phyloP scores from a whole-genome alignment of 441 rosid genomes.

The Kokia cookei region DNA sequence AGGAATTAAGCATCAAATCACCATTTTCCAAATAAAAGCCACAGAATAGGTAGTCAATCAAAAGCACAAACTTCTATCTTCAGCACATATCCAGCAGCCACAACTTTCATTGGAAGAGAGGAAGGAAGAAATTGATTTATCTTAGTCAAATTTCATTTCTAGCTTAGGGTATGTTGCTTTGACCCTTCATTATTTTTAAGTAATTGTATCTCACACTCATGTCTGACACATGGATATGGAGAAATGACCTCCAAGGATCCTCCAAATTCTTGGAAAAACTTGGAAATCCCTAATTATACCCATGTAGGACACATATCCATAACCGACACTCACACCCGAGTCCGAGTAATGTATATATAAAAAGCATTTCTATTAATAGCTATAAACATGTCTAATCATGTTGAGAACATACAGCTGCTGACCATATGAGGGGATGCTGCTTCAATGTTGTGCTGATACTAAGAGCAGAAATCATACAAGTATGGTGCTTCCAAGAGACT shows the following conservation, averaged over 20 bases:
- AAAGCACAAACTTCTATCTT: neutral
- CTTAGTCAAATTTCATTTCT: neutral
- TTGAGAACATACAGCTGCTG: slow-evolving; percentile 62
- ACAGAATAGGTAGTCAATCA: neutral
- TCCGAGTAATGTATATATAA: neutral
- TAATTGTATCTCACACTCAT: neutral
- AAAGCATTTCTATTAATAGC: neutral
- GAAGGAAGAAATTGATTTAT: neutral
- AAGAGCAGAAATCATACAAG: slow-evolving; percentile 93
- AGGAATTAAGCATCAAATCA: slow-evolving; percentile 1
- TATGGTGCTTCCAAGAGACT: slow-evolving; percentile 90
- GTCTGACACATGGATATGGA: neutral
- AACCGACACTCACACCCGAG: neutral
- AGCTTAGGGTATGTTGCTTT: neutral
- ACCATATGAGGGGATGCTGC: slow-evolving; percentile 99
- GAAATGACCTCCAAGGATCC: neutral
- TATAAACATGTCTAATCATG: slow-evolving; percentile 13
- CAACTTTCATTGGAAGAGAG: neutral
- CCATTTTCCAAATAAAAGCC: neutral
- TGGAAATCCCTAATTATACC: neutral
- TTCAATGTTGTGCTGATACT: slow-evolving; percentile 92
- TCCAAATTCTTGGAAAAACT: neutral
- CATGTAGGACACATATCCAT: neutral
- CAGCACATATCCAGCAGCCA: neutral
- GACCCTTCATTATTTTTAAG: neutral